phyloP scores from a whole-genome alignment of 116 monocot genomes.

The Thalassia testudinum region DNA sequence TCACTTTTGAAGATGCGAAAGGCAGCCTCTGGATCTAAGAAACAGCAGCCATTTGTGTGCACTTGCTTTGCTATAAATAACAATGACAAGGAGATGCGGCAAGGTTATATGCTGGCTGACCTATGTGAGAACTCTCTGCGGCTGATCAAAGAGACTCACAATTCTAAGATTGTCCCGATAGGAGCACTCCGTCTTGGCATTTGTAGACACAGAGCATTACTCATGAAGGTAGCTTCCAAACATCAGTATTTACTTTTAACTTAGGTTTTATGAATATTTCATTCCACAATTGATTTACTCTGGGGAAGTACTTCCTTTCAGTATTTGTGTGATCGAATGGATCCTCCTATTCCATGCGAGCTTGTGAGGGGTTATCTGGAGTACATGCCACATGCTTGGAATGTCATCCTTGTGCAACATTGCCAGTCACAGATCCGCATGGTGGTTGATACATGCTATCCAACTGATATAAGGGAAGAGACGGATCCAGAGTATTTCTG shows the following conservation, averaged over 20 bases:
- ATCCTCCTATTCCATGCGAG: constrained; percentile 95
- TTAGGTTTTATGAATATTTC: too few relatives aligned
- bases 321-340: constrained; percentile 93
- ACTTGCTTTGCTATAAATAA: constrained; percentile 45
- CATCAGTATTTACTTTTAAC: background rate
- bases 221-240: constrained; percentile 69
- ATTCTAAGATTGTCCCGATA: constrained; percentile 86
- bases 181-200: constrained; percentile 81
- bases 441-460: constrained; percentile 93
- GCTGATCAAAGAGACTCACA: constrained; percentile 52
- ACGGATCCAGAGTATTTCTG: constrained; percentile 83
- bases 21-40: constrained; percentile 43
- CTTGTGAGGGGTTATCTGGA: constrained; percentile 91
- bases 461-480: constrained; percentile 86
- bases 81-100: constrained; percentile 14
- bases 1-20: constrained; percentile 38
- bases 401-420: constrained; percentile 46
- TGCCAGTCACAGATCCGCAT: constrained; percentile 44
- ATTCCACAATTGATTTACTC: too few relatives aligned
- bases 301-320: constrained; percentile 9
- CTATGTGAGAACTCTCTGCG: constrained; percentile 67
- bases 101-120: constrained; percentile 27
- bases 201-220: constrained; percentile 93
- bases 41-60: constrained; percentile 76
- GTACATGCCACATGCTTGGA: constrained; percentile 99